Evolutionary conservation across 2,329 filamentous ascomycete species (phyloP), one percentile per base, ranked within the genome.

Genomic region (Aspergillus sp.): DNA sequence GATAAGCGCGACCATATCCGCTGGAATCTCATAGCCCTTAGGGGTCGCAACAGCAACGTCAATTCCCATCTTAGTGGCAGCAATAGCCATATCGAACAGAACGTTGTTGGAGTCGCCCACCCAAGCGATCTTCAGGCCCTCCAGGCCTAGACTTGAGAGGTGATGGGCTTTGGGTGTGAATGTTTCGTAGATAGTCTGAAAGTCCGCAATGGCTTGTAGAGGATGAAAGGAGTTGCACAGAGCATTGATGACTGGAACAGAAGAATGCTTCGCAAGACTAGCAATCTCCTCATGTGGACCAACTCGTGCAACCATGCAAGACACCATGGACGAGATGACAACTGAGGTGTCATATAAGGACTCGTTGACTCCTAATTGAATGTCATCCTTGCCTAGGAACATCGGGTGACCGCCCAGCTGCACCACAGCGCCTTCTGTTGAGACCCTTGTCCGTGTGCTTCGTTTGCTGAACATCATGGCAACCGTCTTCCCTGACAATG

Each of bases 381-480:
- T 99, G 74, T 99, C 95, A 59, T 96, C 90, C 74, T 93, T 95
- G 71, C 93, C 93, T 61, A 99, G 79, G 76, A 99, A 99, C 93
- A 99, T 97, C 23, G 95, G 89, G 71, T 97, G 91, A 0, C 94
- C 95, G 43, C 93, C 93, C 83, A 99, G 85, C 62, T 91, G 83
- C n/a, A 90, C 87, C 43, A 97, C 89, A 13, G 95, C 95, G 7
- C 90, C 90, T 82, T 99, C 95, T 1, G 93, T 97, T 1, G 93
- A 97, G 34, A 99, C 89, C 64, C 95, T 89, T 13, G 95, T 99
- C 63, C 95, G 87, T 13, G 95, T 99, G 71, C 91, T 96, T 68
- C 93, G 89, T 82, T 99, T 99, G 84, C 86, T 96, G 83, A 99
- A 99, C 84, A 96, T 92, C 88, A 99, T 90, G 68, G 95, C 94